These are phyloP conservation scores for Blastobotrys buckinghamii DNA, from an alignment of 1,139 yeast species.

Conservation along the genomic window DNA sequence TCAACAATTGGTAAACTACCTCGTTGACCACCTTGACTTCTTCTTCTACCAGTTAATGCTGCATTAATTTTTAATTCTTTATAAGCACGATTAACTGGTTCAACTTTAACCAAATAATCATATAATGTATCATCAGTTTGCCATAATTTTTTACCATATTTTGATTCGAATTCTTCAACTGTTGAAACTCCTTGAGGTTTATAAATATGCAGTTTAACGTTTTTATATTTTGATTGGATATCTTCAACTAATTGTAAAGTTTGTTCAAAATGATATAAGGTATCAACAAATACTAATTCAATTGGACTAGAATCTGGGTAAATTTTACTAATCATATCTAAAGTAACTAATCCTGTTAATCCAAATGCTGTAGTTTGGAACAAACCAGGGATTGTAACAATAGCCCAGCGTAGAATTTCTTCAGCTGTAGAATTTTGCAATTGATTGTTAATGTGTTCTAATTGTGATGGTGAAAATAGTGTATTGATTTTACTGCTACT, in stretches of 20 bases:
- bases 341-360: slow-evolving; percentile 79
- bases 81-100: slow-evolving; percentile 86
- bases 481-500: not conserved
- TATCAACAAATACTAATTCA: slow-evolving; percentile 82
- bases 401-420: slow-evolving; percentile 77
- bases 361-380: slow-evolving; percentile 96
- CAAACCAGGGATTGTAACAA: slow-evolving; percentile 70
- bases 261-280: slow-evolving; percentile 90
- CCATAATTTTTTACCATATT: slow-evolving; percentile 79
- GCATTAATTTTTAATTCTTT: slow-evolving; percentile 64
- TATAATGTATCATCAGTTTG: slow-evolving; percentile 73
- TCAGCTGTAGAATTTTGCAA: slow-evolving; percentile 55
- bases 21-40: slow-evolving; percentile 85
- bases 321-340: slow-evolving; percentile 72
- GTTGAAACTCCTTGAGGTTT: slow-evolving; percentile 53
- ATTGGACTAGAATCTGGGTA: slow-evolving; percentile 40
- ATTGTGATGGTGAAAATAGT: slow-evolving; percentile 23
- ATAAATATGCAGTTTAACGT: slow-evolving; percentile 50
- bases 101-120: slow-evolving; percentile 86
- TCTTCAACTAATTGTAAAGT: slow-evolving; percentile 68
- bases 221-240: slow-evolving; percentile 53
- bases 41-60: slow-evolving; percentile 87
- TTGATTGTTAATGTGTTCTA: slow-evolving; percentile 47
- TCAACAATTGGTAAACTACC: slow-evolving; percentile 71
- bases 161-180: slow-evolving; percentile 59